Evolutionary conservation across 2,329 filamentous ascomycete genomes (phyloP).

Genomic region (Mycosphaerella arachidis): DNA sequence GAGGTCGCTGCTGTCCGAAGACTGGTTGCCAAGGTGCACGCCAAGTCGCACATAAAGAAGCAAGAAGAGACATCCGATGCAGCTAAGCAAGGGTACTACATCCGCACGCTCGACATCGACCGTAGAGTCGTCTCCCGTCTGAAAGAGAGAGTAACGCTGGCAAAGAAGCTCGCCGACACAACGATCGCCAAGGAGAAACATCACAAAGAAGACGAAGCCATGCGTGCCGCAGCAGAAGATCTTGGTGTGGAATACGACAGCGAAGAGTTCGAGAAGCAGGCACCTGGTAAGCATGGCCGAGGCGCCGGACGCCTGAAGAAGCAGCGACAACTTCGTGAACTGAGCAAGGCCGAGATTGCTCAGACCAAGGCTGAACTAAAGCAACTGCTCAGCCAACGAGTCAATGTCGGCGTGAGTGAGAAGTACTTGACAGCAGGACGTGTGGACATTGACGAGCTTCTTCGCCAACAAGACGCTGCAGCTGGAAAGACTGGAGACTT

Average conservation of each 20-base stretch:
- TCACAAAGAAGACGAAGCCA: slow-evolving; percentile 76
- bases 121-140: slow-evolving; percentile 71
- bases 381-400: slow-evolving; percentile 62
- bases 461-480: slow-evolving; percentile 41
- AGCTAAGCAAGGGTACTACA: slow-evolving; percentile 55
- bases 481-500: slow-evolving; percentile 64
- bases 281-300: slow-evolving; percentile 54
- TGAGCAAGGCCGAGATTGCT: slow-evolving; percentile 70
- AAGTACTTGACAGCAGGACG: slow-evolving; percentile 75
- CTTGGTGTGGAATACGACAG: slow-evolving; percentile 90
- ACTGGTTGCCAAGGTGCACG: slow-evolving; percentile 83
- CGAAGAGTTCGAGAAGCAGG: slow-evolving; percentile 69
- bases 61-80: slow-evolving; percentile 45
- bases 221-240: slow-evolving; percentile 80
- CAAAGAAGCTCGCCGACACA: slow-evolving; percentile 84
- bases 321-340: slow-evolving; percentile 62
- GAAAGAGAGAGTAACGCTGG: slow-evolving; percentile 69
- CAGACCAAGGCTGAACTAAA: slow-evolving; percentile 68
- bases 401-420: slow-evolving; percentile 86
- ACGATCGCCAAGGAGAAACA: slow-evolving; percentile 82
- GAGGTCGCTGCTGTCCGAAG: slow-evolving; percentile 81
- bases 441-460: slow-evolving; percentile 72
- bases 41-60: slow-evolving; percentile 42
- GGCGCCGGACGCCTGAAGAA: slow-evolving; percentile 70
- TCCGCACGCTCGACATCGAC: slow-evolving; percentile 79